Conservation (phyloP, 2,329 filamentous ascomycete genomes). For the Xylariaceae sp. region DNA sequence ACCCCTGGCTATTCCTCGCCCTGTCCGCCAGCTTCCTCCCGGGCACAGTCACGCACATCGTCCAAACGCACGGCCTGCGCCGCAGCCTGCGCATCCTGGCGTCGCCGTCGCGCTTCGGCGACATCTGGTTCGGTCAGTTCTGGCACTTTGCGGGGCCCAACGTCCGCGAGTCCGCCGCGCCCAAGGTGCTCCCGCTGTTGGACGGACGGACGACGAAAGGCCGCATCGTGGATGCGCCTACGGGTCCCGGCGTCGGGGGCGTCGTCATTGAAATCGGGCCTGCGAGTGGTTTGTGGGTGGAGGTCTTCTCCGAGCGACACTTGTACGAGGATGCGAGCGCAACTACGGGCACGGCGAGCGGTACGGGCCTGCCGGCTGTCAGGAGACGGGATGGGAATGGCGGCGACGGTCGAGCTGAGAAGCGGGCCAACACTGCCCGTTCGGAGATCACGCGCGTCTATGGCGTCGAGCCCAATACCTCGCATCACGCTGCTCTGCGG, state of each 20-base stretch:
- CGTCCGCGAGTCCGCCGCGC: conserved; percentile 39
- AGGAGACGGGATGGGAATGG: no score
- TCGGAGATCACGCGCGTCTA: conserved; percentile 44
- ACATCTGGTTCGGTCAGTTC: conserved; percentile 56
- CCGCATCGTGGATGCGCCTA: conserved; percentile 30
- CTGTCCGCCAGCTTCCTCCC: conserved; percentile 47
- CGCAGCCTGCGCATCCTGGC: conserved; percentile 21
- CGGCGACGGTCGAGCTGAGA: background rate
- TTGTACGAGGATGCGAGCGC: background rate
- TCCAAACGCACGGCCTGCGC: conserved; percentile 31
- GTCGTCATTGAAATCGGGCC: conserved; percentile 58
- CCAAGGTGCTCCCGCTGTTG: conserved; percentile 48
- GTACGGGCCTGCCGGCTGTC: background rate
- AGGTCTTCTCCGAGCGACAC: conserved; percentile 38
- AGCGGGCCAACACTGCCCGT: conserved; percentile 8
- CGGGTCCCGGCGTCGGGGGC: conserved; percentile 40
- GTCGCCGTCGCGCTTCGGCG: conserved; percentile 37
- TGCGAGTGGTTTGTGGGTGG: conserved; percentile 55
- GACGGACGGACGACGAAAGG: conserved; percentile 43
- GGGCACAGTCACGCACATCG: conserved; percentile 41
- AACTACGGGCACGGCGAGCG: background rate
- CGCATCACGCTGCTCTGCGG: conserved; percentile 45
- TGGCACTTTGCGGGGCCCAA: conserved; percentile 51
- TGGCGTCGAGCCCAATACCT: conserved; percentile 58
- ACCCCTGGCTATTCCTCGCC: conserved; percentile 50